Evolutionary conservation across 345 rosid genomes (phyloP), one percentile per base, ranked within the genome.

Genomic region (Gossypium arboreum): DNA sequence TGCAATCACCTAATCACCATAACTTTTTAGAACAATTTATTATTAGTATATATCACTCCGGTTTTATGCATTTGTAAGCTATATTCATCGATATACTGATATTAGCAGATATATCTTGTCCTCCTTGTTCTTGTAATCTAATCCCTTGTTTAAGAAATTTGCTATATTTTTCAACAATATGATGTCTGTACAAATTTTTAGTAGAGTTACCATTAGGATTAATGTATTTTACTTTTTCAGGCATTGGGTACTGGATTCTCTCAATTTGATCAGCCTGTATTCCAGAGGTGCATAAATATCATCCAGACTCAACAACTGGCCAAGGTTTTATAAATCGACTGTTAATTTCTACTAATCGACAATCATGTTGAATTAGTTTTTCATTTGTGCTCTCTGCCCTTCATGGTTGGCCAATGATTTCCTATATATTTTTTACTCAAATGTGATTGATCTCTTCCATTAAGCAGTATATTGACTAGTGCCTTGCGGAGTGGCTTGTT

Each of bases 221-320:
- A 62, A 62, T 62, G 12, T 20, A 15, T 68, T 67, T 25, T 45
- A 25, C 83, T 81, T 15, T 12, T 81, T 84, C 92, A 96, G 99
- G 99, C 99, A 47, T 82, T 96, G 76, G 94, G 98, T 47, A 77
- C 90, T 20, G 99, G 94, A 48, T 96, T 96, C 84, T 81, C 88
- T 78, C 99, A 88, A 84, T 96, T 93, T 87, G 97, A 94, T 57
- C 90, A 85, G 77, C 97, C 99, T 80, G 97, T 96, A 58, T 93
- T 88, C 77, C 93, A 87, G 80, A 91, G 99, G 87, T 93, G 98
- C 91, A 89, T 90, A 78, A 80, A 79, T 88, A 89, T 96, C 85
- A 87, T 96, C 75, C 94, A 82, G 79, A 72, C 81, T 68, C 99
- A 93, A 74, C 97, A 81, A 71, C 47, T 85, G 81, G 94, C 98